Percentiles rank a stretch among this genome's conserved stretches.
These are phyloP conservation scores for Sporobolomyces pararoseus DNA, from an alignment of 768 basidiomycete species.

Conservation along the genomic window DNA sequence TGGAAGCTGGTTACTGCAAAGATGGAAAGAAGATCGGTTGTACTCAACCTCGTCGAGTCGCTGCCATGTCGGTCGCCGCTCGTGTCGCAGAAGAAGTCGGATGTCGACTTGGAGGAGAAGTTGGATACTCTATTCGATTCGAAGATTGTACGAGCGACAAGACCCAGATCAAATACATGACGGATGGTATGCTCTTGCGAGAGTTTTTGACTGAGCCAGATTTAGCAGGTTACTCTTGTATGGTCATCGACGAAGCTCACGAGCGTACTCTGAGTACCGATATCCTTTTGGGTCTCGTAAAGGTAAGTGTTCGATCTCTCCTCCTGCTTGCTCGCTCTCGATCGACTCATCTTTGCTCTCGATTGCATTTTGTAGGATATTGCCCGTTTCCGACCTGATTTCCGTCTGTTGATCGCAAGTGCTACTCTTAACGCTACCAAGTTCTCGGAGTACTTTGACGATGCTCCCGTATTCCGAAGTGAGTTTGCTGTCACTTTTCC, in stretches of 20 bases:
- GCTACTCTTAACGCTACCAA: slow-evolving; percentile 98
- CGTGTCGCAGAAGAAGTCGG: slow-evolving; percentile 99
- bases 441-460: slow-evolving; percentile 95
- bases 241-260: slow-evolving; percentile 98
- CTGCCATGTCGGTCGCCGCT: slow-evolving; percentile 98
- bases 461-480: slow-evolving; percentile 85
- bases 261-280: slow-evolving; percentile 97
- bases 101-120: slow-evolving; percentile 91
- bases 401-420: slow-evolving; percentile 86
- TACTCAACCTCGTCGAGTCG: slow-evolving; percentile 96
- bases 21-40: slow-evolving; percentile 86
- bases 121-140: slow-evolving; percentile 99
- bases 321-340: slow-evolving; percentile 33
- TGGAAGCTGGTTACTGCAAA: slow-evolving; percentile 91
- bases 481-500: slow-evolving; percentile 4
- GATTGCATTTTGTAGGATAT: slow-evolving; percentile 73
- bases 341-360: slow-evolving; percentile 30
- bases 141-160: slow-evolving; percentile 99
- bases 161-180: slow-evolving; percentile 97
- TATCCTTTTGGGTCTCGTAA: slow-evolving; percentile 95
- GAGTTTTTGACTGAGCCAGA: slow-evolving; percentile 98
- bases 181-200: slow-evolving; percentile 94
- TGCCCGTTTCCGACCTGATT: slow-evolving; percentile 89
- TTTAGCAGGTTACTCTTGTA: slow-evolving; percentile 84
- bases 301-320: slow-evolving; percentile 60